Percentiles rank a stretch among this genome's conserved stretches.
These are phyloP conservation scores for Coniochaeta pulveracea DNA, from an alignment of 2,329 filamentous ascomycete species.

Conservation along the genomic window DNA sequence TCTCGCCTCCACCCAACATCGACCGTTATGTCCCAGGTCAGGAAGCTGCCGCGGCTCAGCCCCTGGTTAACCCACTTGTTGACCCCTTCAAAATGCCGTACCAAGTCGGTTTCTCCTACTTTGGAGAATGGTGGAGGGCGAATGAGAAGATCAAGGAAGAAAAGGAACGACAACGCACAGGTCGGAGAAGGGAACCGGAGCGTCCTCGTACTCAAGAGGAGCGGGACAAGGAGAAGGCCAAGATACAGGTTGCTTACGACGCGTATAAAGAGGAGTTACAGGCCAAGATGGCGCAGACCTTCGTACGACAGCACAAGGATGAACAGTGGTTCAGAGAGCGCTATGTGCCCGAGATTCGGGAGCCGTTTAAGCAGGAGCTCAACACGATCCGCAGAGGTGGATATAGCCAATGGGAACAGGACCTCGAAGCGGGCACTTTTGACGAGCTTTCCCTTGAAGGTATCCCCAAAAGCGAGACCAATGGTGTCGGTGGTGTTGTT, in stretches of 20 bases:
- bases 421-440: conserved; percentile 74
- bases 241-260: conserved; percentile 62
- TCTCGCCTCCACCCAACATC: conserved; percentile 58
- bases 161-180: conserved; percentile 58
- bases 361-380: conserved; percentile 62
- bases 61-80: conserved; percentile 51
- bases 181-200: conserved; percentile 55
- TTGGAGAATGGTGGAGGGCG: conserved; percentile 76
- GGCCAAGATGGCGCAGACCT: conserved; percentile 72
- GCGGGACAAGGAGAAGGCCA: conserved; percentile 66
- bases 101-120: conserved; percentile 78
- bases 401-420: conserved; percentile 81
- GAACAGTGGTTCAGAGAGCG: conserved; percentile 98
- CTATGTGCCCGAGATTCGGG: conserved; percentile 75
- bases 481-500: conserved; percentile 70
- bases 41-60: conserved; percentile 34
- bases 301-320: conserved; percentile 83
- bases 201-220: conserved; percentile 59
- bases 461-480: conserved; percentile 85
- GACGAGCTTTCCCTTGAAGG: conserved; percentile 93
- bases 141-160: conserved; percentile 78
- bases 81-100: conserved; percentile 65
- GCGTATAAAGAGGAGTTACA: conserved; percentile 58
- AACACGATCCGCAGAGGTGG: conserved; percentile 68
- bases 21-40: conserved; percentile 78